Base-by-base conservation (phyloP, 345 rosid genomes). In the Citrus australasica region DNA sequence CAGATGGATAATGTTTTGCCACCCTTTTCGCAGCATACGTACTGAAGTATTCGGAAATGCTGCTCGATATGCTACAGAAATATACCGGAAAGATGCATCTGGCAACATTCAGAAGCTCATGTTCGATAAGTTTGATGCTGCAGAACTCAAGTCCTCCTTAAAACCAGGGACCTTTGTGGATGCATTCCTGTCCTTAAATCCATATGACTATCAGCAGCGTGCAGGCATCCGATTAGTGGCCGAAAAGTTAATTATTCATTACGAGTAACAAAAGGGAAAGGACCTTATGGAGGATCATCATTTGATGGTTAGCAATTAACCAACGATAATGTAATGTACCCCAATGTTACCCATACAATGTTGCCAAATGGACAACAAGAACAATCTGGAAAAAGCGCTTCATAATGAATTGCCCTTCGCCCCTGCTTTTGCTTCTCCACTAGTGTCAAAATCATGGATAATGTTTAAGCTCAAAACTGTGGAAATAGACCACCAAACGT, bases 181-280 rank as follows among this genome's bases (percentile, higher is more conserved):
- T 79, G 88, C 89, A 21, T 92, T 76, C 84, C 73, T 95, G 81
- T 83, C 92, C 63, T 68, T 93, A 48, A 93, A 88, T 78, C 75
- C 91, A 14, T 95, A 93, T 71, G 99, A 91, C 79, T 92, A 86
- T 83, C 95, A 82, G 76, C 92, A 85, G 78, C 79, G 32, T 74
- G 91, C 97, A 25, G 99, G 99, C 71, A 90, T 95, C 59, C 87
- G 92, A 46, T 78, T 91, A 28, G 88, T 91, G 69, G 92, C 93
- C 0, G 87, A 89, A 78, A 89, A 89, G 69, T 38, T 93, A 82
- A 74, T 91, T 74, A 77, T 95, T 74, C 78, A 83, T 76, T 79
- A 79, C 1, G 40, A 82, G 67, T 73, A 73, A 74, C 63, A 61
- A 33, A 53, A 53, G 28, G 42, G 24, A 22, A 64, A 2, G 63